Evolutionary conservation across 2,329 filamentous ascomycete species (phyloP).

Genomic region (Chrysoporthe austroafricana): DNA sequence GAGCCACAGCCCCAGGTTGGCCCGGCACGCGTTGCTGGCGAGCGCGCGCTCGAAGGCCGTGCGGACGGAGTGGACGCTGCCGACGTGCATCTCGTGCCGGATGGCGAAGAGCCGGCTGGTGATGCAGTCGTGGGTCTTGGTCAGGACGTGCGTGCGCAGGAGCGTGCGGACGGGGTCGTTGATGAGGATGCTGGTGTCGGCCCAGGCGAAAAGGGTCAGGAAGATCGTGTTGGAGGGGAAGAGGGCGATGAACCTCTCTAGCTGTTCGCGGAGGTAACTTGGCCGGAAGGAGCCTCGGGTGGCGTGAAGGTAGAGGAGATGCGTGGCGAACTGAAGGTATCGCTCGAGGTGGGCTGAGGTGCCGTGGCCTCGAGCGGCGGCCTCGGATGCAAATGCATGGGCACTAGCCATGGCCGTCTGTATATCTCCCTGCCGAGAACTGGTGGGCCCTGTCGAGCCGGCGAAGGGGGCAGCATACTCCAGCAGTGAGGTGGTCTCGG

Average conservation of each 20-base stretch:
- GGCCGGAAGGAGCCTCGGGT: slow-evolving; percentile 66
- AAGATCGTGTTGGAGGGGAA: slow-evolving; percentile 82
- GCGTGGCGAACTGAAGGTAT: slow-evolving; percentile 69
- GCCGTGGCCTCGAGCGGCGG: slow-evolving; percentile 43
- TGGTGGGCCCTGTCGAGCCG: slow-evolving; percentile 48
- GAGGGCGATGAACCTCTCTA: slow-evolving; percentile 61
- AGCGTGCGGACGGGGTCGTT: slow-evolving; percentile 76
- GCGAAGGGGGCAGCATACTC: slow-evolving; percentile 62
- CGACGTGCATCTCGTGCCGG: slow-evolving; percentile 51
- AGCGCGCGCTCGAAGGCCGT: slow-evolving; percentile 59
- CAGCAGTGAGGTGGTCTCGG: slow-evolving; percentile 67
- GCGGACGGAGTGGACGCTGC: slow-evolving; percentile 53
- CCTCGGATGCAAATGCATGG: slow-evolving; percentile 46
- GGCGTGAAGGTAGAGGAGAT: slow-evolving; percentile 69
- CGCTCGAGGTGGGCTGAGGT: slow-evolving; percentile 57
- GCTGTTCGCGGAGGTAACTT: slow-evolving; percentile 62
- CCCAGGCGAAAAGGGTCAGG: slow-evolving; percentile 72
- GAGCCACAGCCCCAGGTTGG: slow-evolving; percentile 52
- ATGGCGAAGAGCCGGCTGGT: slow-evolving; percentile 54
- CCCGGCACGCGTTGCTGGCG: slow-evolving; percentile 42
- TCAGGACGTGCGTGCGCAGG: slow-evolving; percentile 57
- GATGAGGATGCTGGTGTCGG: slow-evolving; percentile 72
- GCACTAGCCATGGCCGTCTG: slow-evolving; percentile 50
- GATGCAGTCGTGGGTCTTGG: slow-evolving; percentile 44
- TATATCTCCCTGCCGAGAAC: slow-evolving; percentile 58